These are phyloP conservation scores for Penicillium waksmanii DNA, from an alignment of 495 filamentous ascomycete species.

Conservation along the genomic window DNA sequence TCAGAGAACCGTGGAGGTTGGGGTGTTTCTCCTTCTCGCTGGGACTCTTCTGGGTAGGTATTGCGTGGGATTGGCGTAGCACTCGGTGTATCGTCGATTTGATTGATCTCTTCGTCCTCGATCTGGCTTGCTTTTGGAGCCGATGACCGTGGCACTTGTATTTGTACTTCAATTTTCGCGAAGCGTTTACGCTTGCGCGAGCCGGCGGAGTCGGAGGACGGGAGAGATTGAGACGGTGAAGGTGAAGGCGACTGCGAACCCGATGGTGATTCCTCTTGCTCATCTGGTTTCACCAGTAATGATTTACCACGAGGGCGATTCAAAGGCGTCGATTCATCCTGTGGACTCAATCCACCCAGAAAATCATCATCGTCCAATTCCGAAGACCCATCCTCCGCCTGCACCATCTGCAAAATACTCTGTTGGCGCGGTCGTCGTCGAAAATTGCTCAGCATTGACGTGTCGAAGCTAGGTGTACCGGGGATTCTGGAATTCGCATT, in stretches of 20 bases:
- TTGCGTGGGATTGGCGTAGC: slow-evolving; percentile 18
- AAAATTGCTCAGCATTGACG: slow-evolving; percentile 62
- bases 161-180: slow-evolving; percentile 17
- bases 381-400: slow-evolving; percentile 52
- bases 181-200: slow-evolving; percentile 45
- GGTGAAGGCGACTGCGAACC: not conserved
- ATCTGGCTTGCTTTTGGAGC: slow-evolving; percentile 11
- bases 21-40: slow-evolving; percentile 17
- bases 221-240: no score
- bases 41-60: slow-evolving; percentile 2
- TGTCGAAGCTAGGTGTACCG: slow-evolving; percentile 59
- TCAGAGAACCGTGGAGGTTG: slow-evolving; percentile 33
- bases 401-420: slow-evolving; percentile 68
- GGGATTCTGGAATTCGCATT: slow-evolving; percentile 37
- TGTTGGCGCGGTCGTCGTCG: slow-evolving; percentile 66
- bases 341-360: slow-evolving; percentile 61
- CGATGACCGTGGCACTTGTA: slow-evolving; percentile 31
- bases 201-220: slow-evolving; percentile 20
- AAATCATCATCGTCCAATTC: slow-evolving; percentile 56
- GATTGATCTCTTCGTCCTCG: slow-evolving; percentile 21
- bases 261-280: slow-evolving; percentile 15
- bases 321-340: slow-evolving; percentile 69
- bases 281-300: slow-evolving; percentile 24
- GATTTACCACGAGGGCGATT: slow-evolving; percentile 40
- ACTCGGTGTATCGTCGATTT: slow-evolving; percentile 25